These are phyloP conservation scores for Hypomyces rosellus DNA, from an alignment of 2,329 filamentous ascomycete genomes.

Conservation along the genomic window DNA sequence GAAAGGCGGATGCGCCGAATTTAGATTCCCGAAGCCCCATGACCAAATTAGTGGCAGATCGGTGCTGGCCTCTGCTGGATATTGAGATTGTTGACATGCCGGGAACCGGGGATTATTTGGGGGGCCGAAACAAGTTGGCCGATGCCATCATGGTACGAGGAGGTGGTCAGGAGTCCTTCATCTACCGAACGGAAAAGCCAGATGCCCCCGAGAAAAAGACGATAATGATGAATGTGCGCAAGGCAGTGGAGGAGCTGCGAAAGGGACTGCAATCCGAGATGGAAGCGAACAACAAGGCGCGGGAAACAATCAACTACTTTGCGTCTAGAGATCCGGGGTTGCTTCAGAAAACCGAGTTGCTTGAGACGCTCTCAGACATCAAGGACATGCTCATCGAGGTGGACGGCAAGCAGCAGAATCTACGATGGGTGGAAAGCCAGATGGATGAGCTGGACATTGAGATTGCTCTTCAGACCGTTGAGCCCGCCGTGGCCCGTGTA, in stretches of 20 bases:
- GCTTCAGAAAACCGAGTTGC: slow-evolving; percentile 70
- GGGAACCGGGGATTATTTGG: slow-evolving; percentile 52
- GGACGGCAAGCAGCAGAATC: slow-evolving; percentile 91
- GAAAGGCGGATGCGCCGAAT: slow-evolving; percentile 64
- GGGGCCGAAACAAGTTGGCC: slow-evolving; percentile 55
- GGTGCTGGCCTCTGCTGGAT: slow-evolving; percentile 89
- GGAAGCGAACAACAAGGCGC: slow-evolving; percentile 76
- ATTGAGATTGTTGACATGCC: slow-evolving; percentile 89
- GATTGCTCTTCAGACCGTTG: slow-evolving; percentile 84
- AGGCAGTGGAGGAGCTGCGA: slow-evolving; percentile 85
- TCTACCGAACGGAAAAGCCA: slow-evolving; percentile 82
- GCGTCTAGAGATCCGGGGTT: slow-evolving; percentile 70
- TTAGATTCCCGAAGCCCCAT: slow-evolving; percentile 45
- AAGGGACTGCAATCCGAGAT: slow-evolving; percentile 80
- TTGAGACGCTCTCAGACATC: slow-evolving; percentile 70
- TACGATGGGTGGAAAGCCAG: slow-evolving; percentile 91
- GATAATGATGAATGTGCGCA: slow-evolving; percentile 82
- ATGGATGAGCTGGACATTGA: slow-evolving; percentile 96
- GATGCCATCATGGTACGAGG: slow-evolving; percentile 87
- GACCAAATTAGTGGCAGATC: slow-evolving; percentile 82
- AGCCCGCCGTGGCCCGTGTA: slow-evolving; percentile 73
- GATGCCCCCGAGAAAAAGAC: slow-evolving; percentile 73
- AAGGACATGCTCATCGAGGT: slow-evolving; percentile 92
- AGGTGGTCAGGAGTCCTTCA: slow-evolving; percentile 84
- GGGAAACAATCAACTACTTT: slow-evolving; percentile 81